These are phyloP conservation scores for Hortaea werneckii DNA, from an alignment of 2,329 filamentous ascomycete species.

Conservation along the genomic window DNA sequence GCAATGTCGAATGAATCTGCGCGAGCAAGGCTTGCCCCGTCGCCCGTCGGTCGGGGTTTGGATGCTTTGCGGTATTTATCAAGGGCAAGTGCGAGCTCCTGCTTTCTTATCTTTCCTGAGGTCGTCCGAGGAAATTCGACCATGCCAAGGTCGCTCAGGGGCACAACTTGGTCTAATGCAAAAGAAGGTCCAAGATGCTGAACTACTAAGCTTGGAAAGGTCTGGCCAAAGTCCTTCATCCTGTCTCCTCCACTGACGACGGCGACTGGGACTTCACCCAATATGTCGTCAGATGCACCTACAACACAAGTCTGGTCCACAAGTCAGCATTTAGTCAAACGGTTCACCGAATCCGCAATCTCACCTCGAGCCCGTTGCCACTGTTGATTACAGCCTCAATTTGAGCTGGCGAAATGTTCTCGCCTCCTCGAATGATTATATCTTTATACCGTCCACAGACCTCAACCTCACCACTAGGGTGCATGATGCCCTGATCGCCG, in stretches of 20 bases:
- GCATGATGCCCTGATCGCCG: slow-evolving; percentile 46
- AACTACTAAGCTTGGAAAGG: background rate
- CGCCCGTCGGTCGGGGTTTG: no score
- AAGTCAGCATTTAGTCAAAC: no score
- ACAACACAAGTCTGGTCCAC: background rate
- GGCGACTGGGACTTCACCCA: background rate
- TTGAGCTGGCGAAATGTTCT: slow-evolving; percentile 48
- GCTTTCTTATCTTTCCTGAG: background rate
- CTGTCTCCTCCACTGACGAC: background rate
- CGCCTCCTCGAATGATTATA: slow-evolving; percentile 43
- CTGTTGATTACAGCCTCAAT: background rate
- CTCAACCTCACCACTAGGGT: slow-evolving; percentile 32
- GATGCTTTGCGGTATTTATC: background rate
- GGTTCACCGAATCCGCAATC: no score
- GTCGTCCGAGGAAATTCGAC: background rate
- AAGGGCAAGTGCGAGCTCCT: background rate
- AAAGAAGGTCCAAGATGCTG: background rate
- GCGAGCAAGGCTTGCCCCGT: background rate
- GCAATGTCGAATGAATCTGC: background rate
- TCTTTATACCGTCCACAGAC: slow-evolving; percentile 24
- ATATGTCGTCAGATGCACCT: background rate
- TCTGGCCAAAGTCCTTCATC: background rate
- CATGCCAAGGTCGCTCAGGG: background rate
- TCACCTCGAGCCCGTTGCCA: background rate
- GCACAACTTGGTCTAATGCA: background rate